Conservation (phyloP, 2,329 filamentous ascomycete genomes). For the Aureobasidium sp. region DNA sequence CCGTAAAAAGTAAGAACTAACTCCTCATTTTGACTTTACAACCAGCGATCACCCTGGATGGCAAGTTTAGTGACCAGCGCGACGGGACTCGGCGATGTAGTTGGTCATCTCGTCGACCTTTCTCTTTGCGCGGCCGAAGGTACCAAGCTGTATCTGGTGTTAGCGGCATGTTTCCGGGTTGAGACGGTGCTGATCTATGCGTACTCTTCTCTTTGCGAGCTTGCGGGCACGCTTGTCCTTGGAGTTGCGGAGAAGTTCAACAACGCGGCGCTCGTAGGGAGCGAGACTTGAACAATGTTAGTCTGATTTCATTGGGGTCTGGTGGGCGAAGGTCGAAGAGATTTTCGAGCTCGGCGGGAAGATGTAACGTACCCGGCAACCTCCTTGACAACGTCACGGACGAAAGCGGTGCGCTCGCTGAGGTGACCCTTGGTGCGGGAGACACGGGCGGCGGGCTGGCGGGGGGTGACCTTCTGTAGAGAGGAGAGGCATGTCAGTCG, state of each 20-base stretch:
- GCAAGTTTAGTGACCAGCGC: constrained; percentile 55
- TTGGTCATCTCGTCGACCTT: constrained; percentile 99
- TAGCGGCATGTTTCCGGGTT: constrained; percentile 15
- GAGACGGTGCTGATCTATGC: constrained; percentile 31
- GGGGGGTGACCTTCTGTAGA: constrained; percentile 42
- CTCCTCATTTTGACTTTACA: constrained; percentile 12
- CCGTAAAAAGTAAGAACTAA: constrained; percentile 11
- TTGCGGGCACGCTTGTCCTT: constrained; percentile 99
- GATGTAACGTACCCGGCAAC: constrained; percentile 69
- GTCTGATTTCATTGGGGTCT: constrained; percentile 15
- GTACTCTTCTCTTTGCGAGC: constrained; percentile 97
- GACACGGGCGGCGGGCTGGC: constrained; percentile 40
- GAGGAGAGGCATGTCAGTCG: constrained; percentile 4
- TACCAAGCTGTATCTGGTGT: constrained; percentile 63
- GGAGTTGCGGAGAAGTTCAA: constrained; percentile 97
- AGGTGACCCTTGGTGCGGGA: constrained; percentile 84
- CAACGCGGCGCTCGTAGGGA: constrained; percentile 86
- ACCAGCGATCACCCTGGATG: constrained; percentile 11
- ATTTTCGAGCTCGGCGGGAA: not conserved
- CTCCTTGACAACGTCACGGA: constrained; percentile 96
- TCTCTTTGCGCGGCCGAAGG: constrained; percentile 95
- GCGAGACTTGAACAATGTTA: constrained; percentile 28
- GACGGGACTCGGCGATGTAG: constrained; percentile 93
- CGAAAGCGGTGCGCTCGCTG: constrained; percentile 94
- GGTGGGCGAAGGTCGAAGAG: not conserved